Evolutionary conservation across 2,329 filamentous ascomycete genomes (phyloP).

Genomic region (Microcyclosporella mali): DNA sequence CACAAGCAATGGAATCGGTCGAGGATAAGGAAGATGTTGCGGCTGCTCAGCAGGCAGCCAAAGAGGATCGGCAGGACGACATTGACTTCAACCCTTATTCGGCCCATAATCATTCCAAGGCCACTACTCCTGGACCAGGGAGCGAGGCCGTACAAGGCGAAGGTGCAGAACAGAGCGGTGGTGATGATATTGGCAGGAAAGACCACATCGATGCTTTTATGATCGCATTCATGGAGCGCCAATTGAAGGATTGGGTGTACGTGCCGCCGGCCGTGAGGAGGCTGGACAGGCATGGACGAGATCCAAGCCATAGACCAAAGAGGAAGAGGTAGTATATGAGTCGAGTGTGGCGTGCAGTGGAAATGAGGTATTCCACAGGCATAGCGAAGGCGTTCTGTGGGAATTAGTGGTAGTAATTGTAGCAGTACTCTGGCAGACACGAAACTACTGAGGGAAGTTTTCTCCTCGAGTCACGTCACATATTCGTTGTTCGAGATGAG

Average conservation of each 20-base stretch:
- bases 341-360: not conserved
- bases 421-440: no score
- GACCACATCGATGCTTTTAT: constrained; percentile 63
- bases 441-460: no score
- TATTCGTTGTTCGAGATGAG: no score
- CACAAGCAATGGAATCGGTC: constrained; percentile 74
- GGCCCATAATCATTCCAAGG: constrained; percentile 35
- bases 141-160: constrained; percentile 38
- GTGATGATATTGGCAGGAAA: constrained; percentile 50
- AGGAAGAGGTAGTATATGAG: constrained; percentile 23
- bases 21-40: constrained; percentile 89
- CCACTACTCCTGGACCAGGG: constrained; percentile 30
- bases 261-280: constrained; percentile 30
- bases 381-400: not conserved
- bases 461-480: no score
- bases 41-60: constrained; percentile 80
- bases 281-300: constrained; percentile 33
- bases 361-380: not conserved
- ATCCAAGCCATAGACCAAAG: constrained; percentile 33
- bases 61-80: constrained; percentile 77
- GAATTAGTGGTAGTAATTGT: no score
- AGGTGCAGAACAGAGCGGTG: constrained; percentile 40
- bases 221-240: constrained; percentile 30
- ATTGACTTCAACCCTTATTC: constrained; percentile 67
- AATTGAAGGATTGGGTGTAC: constrained; percentile 28